Evolutionary conservation across 345 rosid species (phyloP).

Genomic region (Adansonia digitata): DNA sequence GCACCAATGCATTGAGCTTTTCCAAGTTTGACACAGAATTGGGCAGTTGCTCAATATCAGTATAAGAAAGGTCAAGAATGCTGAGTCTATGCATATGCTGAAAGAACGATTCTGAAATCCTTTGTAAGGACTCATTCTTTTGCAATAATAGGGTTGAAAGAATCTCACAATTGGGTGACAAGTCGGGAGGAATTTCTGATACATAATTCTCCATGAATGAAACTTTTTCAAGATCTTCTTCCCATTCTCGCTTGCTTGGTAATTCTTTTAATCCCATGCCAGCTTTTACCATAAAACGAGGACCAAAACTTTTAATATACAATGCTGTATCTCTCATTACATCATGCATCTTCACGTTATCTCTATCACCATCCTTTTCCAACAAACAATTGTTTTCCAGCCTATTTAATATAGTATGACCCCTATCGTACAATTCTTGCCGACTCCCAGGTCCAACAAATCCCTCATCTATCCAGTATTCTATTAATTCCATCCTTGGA

Average conservation of each 20-base stretch:
- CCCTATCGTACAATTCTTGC: conserved; percentile 4
- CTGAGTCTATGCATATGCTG: conserved; percentile 7
- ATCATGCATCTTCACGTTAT: conserved; percentile 18
- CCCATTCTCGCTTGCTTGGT: conserved; percentile 17
- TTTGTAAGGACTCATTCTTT: background rate
- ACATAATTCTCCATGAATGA: background rate
- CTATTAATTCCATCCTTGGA: conserved; percentile 7
- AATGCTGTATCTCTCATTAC: conserved; percentile 23
- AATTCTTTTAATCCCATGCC: conserved; percentile 3
- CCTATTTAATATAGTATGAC: conserved; percentile 10
- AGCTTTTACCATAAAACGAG: conserved; percentile 17
- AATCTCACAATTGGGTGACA: background rate
- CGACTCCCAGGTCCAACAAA: conserved; percentile 8
- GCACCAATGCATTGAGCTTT: background rate
- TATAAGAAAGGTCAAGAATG: conserved; percentile 18
- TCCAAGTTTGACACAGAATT: conserved; percentile 2
- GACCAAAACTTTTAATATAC: background rate
- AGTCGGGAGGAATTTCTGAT: background rate
- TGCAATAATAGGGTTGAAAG: conserved; percentile 1
- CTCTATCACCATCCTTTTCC: background rate
- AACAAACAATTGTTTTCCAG: conserved; percentile 16
- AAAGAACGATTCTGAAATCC: background rate
- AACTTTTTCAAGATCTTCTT: background rate
- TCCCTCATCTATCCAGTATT: conserved; percentile 20
- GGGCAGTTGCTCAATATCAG: background rate